Conservation (phyloP, 306 rosid species). For the Trichosanthes truncata region DNA sequence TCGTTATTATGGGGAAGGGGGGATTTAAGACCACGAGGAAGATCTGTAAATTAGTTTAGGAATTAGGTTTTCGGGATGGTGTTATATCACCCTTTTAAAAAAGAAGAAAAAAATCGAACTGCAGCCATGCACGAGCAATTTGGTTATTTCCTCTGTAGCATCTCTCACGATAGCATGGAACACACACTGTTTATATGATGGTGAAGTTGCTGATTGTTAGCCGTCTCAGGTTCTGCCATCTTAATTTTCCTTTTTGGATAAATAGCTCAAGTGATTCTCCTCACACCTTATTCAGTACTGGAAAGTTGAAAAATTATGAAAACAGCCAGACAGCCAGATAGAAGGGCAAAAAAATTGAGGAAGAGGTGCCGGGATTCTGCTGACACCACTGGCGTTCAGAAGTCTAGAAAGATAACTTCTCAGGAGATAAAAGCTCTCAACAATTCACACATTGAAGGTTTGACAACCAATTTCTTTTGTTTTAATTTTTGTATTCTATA, state of each 20-base stretch:
- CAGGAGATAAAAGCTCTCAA: not conserved
- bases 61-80: not conserved
- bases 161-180: not conserved
- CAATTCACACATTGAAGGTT: not conserved
- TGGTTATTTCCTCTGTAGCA: not conserved
- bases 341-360: not conserved
- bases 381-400: not conserved
- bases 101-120: not conserved
- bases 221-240: not conserved
- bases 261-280: not conserved
- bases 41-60: not conserved
- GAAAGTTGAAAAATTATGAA: slow-evolving; percentile 4
- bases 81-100: not conserved
- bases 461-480: not conserved
- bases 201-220: not conserved
- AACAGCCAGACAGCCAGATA: not conserved
- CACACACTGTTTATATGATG: not conserved
- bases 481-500: not conserved
- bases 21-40: not conserved
- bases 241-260: not conserved
- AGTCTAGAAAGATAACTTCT: not conserved
- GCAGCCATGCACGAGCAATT: not conserved
- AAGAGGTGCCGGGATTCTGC: not conserved
- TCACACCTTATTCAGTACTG: not conserved
- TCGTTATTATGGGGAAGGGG: not conserved